Evolutionary conservation across 2,329 filamentous ascomycete species (phyloP).

Genomic region (Fusarium humuli): DNA sequence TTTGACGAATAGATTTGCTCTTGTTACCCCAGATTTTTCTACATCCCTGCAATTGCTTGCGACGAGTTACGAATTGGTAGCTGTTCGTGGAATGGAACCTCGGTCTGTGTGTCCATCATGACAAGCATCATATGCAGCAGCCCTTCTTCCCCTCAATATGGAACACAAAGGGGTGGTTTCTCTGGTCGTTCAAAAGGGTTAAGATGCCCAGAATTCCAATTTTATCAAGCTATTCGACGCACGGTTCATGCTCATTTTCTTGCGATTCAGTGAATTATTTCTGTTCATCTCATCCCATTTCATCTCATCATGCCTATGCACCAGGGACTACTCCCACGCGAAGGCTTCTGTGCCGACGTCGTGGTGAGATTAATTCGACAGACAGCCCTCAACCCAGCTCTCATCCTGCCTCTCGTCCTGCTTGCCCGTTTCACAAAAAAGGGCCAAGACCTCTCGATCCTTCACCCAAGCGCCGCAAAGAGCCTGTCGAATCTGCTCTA

Average conservation of each 20-base stretch:
- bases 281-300: not conserved
- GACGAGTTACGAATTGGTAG: constrained; percentile 24
- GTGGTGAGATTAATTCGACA: constrained; percentile 66
- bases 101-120: constrained; percentile 22
- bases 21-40: constrained; percentile 20
- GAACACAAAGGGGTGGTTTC: not conserved
- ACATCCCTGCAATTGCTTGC: constrained; percentile 12
- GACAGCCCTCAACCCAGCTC: constrained; percentile 72
- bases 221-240: not conserved
- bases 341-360: constrained; percentile 71
- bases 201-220: not conserved
- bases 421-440: constrained; percentile 72
- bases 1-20: constrained; percentile 21
- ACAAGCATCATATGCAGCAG: constrained; percentile 2
- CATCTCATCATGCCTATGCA: constrained; percentile 55
- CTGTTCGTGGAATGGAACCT: constrained; percentile 30
- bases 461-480: constrained; percentile 63
- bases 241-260: not conserved
- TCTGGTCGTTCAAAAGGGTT: not conserved
- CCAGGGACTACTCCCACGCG: constrained; percentile 65
- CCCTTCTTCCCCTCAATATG: constrained; percentile 6
- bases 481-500: constrained; percentile 57
- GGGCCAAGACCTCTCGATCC: constrained; percentile 65
- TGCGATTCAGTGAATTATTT: constrained; percentile 5
- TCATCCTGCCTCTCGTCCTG: constrained; percentile 73